A percentile compares a stretch with the other conserved stretches of the same genome.
Evolutionary conservation across 2,329 filamentous ascomycete genomes (phyloP).

Genomic region (Claviceps quebecensis): DNA sequence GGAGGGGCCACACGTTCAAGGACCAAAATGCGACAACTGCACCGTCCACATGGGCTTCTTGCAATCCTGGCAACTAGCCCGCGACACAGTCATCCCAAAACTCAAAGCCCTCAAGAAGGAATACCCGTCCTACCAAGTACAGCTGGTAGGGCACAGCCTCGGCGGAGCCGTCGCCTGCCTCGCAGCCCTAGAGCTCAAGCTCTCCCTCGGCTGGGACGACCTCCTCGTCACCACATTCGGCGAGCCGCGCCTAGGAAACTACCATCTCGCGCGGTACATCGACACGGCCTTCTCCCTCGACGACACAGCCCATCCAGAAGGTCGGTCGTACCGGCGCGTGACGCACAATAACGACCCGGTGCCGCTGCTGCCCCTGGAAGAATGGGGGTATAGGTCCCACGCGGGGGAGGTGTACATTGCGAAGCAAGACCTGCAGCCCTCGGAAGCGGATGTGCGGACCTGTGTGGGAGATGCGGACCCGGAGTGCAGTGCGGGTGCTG

Average conservation of each 20-base stretch:
- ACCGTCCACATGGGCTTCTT: constrained; percentile 89
- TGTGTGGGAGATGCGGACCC: constrained; percentile 62
- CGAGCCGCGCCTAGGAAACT: constrained; percentile 58
- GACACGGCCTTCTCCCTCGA: constrained; percentile 36
- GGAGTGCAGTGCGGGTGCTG: constrained; percentile 53
- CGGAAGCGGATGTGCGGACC: constrained; percentile 49
- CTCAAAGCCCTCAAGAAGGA: constrained; percentile 43
- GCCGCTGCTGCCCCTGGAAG: constrained; percentile 67
- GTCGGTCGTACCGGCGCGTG: constrained; percentile 52
- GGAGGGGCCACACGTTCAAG: not conserved
- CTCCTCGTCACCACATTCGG: constrained; percentile 80
- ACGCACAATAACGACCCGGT: constrained; percentile 83
- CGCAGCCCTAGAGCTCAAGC: constrained; percentile 66
- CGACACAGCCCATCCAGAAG: constrained; percentile 17
- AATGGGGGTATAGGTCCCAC: constrained; percentile 82
- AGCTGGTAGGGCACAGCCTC: constrained; percentile 79
- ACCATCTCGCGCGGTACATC: constrained; percentile 39
- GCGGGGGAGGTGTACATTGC: constrained; percentile 78
- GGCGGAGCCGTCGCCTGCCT: constrained; percentile 85
- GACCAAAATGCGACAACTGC: constrained; percentile 62
- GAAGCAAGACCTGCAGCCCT: constrained; percentile 55
- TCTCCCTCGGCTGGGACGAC: constrained; percentile 59
- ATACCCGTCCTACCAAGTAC: constrained; percentile 59
- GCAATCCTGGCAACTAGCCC: constrained; percentile 66
- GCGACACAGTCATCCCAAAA: constrained; percentile 52